Evolutionary conservation across 176 grass and related monocot species (phyloP).

Genomic region (Zoysia japonica): DNA sequence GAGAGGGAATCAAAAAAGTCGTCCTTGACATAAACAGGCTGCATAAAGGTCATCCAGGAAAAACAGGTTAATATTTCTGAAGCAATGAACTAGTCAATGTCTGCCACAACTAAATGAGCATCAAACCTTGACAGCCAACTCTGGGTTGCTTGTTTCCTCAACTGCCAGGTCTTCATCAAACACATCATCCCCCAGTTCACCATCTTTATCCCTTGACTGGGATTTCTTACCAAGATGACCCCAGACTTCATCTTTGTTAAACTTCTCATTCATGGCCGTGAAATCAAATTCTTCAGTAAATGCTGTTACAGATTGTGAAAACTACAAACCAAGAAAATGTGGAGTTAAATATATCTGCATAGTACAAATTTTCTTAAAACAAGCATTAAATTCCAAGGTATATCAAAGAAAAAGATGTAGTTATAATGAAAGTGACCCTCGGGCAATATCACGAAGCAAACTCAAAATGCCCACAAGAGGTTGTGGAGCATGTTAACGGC

Average conservation of each 20-base stretch:
- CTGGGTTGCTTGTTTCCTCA: slow-evolving; percentile 56
- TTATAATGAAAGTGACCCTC: slow-evolving; percentile 1
- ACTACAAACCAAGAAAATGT: slow-evolving; percentile 38
- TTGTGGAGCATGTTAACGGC: not conserved
- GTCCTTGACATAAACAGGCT: slow-evolving; percentile 84
- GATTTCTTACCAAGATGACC: slow-evolving; percentile 83
- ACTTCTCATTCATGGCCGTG: slow-evolving; percentile 91
- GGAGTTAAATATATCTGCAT: slow-evolving; percentile 5
- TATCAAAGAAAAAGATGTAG: slow-evolving; percentile 14
- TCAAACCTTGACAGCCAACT: slow-evolving; percentile 53
- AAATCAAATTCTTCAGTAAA: slow-evolving; percentile 97
- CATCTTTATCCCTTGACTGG: slow-evolving; percentile 66
- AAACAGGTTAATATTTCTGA: slow-evolving; percentile 15
- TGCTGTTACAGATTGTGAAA: slow-evolving; percentile 55
- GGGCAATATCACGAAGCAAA: not conserved
- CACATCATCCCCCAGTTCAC: slow-evolving; percentile 64
- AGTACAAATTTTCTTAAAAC: not conserved
- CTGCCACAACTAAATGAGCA: not conserved
- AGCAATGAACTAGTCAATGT: not conserved
- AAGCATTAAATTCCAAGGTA: not conserved
- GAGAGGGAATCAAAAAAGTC: slow-evolving; percentile 88
- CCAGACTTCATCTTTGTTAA: slow-evolving; percentile 93
- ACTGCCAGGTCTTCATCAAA: slow-evolving; percentile 55
- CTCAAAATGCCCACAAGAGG: not conserved
- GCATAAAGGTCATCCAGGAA: slow-evolving; percentile 16